Evolutionary conservation across 176 grass and related monocot genomes (phyloP).

Genomic region (Pharus latifolius): DNA sequence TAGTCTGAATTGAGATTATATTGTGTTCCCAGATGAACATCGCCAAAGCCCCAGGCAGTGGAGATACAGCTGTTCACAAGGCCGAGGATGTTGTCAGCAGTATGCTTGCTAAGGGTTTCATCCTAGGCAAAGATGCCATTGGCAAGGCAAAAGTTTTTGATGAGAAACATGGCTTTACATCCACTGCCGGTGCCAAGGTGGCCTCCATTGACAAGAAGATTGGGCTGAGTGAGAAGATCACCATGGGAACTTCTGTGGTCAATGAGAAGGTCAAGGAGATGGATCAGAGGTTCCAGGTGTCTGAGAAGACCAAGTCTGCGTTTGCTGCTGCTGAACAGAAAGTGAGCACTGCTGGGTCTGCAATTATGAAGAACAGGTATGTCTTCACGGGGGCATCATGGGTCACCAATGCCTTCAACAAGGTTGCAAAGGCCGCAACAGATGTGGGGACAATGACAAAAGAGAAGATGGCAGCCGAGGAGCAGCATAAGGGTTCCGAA

Average conservation of each 20-base stretch:
- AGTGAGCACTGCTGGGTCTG: conserved; percentile 59
- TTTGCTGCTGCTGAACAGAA: conserved; percentile 63
- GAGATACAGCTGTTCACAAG: conserved; percentile 54
- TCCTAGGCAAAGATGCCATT: conserved; percentile 65
- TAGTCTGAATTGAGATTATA: not conserved
- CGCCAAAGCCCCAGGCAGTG: conserved; percentile 23
- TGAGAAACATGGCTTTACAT: conserved; percentile 70
- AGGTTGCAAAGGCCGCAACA: conserved; percentile 49
- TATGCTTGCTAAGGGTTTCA: conserved; percentile 88
- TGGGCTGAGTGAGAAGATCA: conserved; percentile 75
- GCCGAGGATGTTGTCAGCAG: conserved; percentile 82
- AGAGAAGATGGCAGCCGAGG: conserved; percentile 65
- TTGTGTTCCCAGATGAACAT: conserved; percentile 18
- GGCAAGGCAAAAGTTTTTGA: conserved; percentile 67
- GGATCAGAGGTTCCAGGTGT: conserved; percentile 82
- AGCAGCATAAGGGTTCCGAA: conserved; percentile 35
- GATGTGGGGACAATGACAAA: conserved; percentile 80
- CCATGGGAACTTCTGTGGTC: conserved; percentile 44
- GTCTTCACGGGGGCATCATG: conserved; percentile 65
- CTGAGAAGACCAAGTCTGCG: conserved; percentile 61
- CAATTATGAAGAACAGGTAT: conserved; percentile 86
- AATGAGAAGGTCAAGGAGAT: conserved; percentile 77
- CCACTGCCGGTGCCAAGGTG: conserved; percentile 65
- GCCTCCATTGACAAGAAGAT: conserved; percentile 74
- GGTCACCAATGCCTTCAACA: conserved; percentile 56